Conservation (phyloP, 2,329 filamentous ascomycete genomes). For the Phaeoacremonium minimum region DNA sequence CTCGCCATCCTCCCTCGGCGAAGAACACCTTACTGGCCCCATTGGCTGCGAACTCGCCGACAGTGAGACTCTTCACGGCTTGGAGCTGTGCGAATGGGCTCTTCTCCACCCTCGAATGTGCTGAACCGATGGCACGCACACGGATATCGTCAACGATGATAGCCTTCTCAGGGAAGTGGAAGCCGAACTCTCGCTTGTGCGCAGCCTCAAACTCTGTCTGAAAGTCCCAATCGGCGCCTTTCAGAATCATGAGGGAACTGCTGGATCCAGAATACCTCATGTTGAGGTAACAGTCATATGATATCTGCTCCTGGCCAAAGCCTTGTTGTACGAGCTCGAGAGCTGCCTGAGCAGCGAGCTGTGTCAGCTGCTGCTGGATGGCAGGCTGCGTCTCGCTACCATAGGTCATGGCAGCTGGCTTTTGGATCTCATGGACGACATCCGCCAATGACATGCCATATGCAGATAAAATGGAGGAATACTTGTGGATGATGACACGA, state of each 20-base stretch:
- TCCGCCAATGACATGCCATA: constrained; percentile 35
- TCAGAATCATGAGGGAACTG: constrained; percentile 34
- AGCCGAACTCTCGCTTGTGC: constrained; percentile 36
- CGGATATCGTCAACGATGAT: constrained; percentile 38
- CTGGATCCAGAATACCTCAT: constrained; percentile 39
- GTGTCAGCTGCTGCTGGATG: constrained; percentile 9
- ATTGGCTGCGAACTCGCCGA: neutral
- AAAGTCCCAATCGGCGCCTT: constrained; percentile 21
- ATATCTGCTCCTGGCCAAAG: constrained; percentile 32
- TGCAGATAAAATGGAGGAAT: constrained; percentile 26
- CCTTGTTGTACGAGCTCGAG: constrained; percentile 34
- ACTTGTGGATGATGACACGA: constrained; percentile 29
- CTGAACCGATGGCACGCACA: constrained; percentile 26
- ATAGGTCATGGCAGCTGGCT: constrained; percentile 20
- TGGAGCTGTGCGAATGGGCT: constrained; percentile 7
- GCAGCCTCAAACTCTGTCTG: constrained; percentile 24
- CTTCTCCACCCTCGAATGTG: neutral
- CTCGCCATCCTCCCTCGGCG: constrained; percentile 15
- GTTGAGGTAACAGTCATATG: constrained; percentile 37
- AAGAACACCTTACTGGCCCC: constrained; percentile 10
- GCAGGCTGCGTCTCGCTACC: constrained; percentile 6
- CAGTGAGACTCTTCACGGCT: neutral
- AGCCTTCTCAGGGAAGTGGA: constrained; percentile 24
- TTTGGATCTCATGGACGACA: constrained; percentile 26
- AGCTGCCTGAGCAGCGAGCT: constrained; percentile 23